These are phyloP conservation scores for Viola odorata DNA, from an alignment of 345 rosid species.

Conservation along the genomic window DNA sequence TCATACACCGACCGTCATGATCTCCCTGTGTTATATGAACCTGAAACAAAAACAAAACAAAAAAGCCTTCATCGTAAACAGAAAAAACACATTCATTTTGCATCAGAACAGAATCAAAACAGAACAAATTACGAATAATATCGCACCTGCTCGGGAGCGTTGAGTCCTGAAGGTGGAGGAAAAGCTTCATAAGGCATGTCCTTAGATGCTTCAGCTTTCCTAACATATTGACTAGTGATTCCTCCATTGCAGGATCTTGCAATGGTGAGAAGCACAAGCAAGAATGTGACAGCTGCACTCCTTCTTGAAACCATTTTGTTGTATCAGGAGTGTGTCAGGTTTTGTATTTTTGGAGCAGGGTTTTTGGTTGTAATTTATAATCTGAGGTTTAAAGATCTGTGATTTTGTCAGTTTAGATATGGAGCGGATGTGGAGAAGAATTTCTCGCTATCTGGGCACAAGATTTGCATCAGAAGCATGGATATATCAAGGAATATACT, in stretches of 20 bases:
- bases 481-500: too few species aligned
- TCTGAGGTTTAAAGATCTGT: too few species aligned
- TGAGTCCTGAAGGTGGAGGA: constrained; percentile 21
- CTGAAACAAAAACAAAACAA: constrained; percentile 7
- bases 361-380: too few species aligned
- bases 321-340: too few species aligned
- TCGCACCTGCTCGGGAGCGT: constrained; percentile 36
- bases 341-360: too few species aligned
- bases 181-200: constrained; percentile 23
- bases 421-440: too few species aligned
- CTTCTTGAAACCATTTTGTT: too few species aligned
- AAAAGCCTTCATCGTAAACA: background rate
- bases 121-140: background rate
- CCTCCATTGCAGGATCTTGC: constrained; percentile 20
- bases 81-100: background rate
- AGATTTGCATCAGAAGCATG: too few species aligned
- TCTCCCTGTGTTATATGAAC: constrained; percentile 43
- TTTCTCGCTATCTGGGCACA: too few species aligned
- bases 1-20: constrained; percentile 18
- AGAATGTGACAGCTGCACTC: background rate
- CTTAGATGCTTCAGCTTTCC: constrained; percentile 12
- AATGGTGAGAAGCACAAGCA: constrained; percentile 4
- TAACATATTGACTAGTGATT: constrained; percentile 19
- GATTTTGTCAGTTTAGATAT: too few species aligned
- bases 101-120: background rate